Base-by-base conservation (phyloP, 2,329 filamentous ascomycete genomes). In the Ilyonectria destructans region DNA sequence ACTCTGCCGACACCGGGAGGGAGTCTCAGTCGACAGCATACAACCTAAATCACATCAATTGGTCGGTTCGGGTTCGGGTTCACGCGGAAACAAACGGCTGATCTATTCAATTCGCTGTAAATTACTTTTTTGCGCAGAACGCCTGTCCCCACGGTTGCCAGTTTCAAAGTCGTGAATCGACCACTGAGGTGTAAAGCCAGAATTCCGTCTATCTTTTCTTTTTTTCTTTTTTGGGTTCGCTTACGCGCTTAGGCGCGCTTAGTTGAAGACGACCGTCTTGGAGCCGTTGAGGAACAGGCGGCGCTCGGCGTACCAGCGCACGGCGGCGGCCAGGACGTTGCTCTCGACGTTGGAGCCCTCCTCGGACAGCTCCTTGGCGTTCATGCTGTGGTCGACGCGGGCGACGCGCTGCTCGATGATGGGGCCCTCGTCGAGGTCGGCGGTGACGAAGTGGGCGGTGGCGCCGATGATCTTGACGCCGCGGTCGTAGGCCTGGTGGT, bases 401-500 rank as follows among this genome's bases (percentile, higher is more conserved):
- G 91, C 88, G 61, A 96, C 90, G 62, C 93, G 88, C 87, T 96
- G 93, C 87, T 96, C 93, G 74, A 96, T 96, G 74, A 96, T 96
- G 12, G 93, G 93, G 2, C 93, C 93, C 84, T 96, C 93, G 77
- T 96, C 93, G 69, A 96, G 82, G 80, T 96, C 93, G 31, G 92
- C 92, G 1, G 93, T 96, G 72, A 96, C 93, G 75, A 96, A 96
- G 82, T 96, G 93, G 6, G 93, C 93, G 2, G 93, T 95, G 26
- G 93, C 93, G 67, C 93, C 93, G 65, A 95, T 95, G 74, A 96
- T 96, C 88, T 96, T 96, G 72, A 96, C 93, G 68, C 93, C 93
- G 31, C 93, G 89, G 71, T 96, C 93, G 78, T 93, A 95, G 8
- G 93, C 93, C 85, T 96, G 93, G 81, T 96, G 93, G 82, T 96